Conservation (phyloP, 768 basidiomycete species). For the Sistotremastrum niveocremeum region DNA sequence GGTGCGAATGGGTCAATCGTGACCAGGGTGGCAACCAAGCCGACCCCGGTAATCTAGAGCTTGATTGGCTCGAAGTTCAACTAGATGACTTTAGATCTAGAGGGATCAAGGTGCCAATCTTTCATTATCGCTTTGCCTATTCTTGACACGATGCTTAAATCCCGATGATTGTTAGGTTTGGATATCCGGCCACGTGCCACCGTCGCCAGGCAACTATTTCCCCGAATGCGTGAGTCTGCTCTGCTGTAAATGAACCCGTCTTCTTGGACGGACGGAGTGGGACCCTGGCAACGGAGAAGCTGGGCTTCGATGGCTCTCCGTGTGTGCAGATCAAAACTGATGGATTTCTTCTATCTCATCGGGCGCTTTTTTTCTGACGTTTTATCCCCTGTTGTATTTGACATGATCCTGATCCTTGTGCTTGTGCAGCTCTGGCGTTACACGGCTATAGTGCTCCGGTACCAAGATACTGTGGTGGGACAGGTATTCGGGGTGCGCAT, state of each 20-base stretch:
- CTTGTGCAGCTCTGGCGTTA: constrained; percentile 44
- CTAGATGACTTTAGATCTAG: constrained; percentile 50
- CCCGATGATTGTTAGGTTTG: constrained; percentile 23
- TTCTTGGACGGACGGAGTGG: no score
- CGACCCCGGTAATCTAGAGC: constrained; percentile 80
- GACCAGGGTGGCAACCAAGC: constrained; percentile 13
- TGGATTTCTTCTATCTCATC: background rate
- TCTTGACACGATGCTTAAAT: constrained; percentile 3
- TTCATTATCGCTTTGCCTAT: constrained; percentile 2
- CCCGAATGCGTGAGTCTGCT: constrained; percentile 60
- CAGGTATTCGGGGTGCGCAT: constrained; percentile 67
- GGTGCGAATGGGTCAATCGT: constrained; percentile 46
- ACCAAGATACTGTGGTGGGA: constrained; percentile 79
- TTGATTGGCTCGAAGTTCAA: constrained; percentile 88
- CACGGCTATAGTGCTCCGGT: constrained; percentile 62
- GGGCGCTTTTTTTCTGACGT: background rate
- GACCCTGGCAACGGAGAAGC: no score
- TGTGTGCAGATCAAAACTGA: background rate
- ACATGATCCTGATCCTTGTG: constrained; percentile 7
- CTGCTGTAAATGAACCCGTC: background rate
- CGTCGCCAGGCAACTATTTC: constrained; percentile 67
- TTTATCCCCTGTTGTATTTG: constrained; percentile 4
- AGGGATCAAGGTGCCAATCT: constrained; percentile 51
- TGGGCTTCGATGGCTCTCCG: no score
- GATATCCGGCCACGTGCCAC: constrained; percentile 75